phyloP scores from a whole-genome alignment of 768 basidiomycete species.

The Lactifluus echinatus region DNA sequence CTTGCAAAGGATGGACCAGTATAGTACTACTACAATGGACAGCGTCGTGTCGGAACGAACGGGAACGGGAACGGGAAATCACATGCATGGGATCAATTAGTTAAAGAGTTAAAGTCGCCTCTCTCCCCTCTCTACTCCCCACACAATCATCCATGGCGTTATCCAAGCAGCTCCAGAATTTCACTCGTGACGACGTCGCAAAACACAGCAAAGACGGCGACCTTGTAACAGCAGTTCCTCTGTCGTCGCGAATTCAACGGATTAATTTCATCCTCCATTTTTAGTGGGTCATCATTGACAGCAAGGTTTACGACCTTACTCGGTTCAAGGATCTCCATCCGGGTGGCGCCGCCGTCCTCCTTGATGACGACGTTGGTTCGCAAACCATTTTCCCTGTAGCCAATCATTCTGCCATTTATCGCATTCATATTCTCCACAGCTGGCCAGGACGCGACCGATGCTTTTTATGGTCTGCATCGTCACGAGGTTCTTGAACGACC shows the following conservation, averaged over 20 bases:
- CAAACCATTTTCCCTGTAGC: neutral
- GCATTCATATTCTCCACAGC: slow-evolving; percentile 32
- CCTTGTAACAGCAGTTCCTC: slow-evolving; percentile 40
- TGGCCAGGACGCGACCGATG: slow-evolving; percentile 80
- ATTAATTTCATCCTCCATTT: neutral
- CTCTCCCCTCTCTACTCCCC: too few relatives aligned
- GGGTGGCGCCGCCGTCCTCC: slow-evolving; percentile 70
- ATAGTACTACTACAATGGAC: too few relatives aligned
- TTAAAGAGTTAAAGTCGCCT: too few relatives aligned
- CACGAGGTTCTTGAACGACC: slow-evolving; percentile 73
- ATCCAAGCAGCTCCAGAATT: slow-evolving; percentile 33
- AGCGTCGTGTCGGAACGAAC: too few relatives aligned
- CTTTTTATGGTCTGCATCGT: slow-evolving; percentile 84
- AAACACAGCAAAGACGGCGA: slow-evolving; percentile 77
- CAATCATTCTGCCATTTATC: neutral
- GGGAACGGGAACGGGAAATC: too few relatives aligned
- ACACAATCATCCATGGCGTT: slow-evolving; percentile 21
- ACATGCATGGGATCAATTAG: too few relatives aligned
- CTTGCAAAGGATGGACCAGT: too few relatives aligned
- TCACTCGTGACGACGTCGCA: slow-evolving; percentile 63
- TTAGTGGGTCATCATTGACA: slow-evolving; percentile 79
- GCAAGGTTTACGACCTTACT: slow-evolving; percentile 75
- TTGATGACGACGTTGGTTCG: slow-evolving; percentile 68
- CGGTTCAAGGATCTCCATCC: slow-evolving; percentile 79
- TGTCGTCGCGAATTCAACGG: neutral